Conservation (phyloP, 495 filamentous ascomycete species). For the Bombardia bombarda region DNA sequence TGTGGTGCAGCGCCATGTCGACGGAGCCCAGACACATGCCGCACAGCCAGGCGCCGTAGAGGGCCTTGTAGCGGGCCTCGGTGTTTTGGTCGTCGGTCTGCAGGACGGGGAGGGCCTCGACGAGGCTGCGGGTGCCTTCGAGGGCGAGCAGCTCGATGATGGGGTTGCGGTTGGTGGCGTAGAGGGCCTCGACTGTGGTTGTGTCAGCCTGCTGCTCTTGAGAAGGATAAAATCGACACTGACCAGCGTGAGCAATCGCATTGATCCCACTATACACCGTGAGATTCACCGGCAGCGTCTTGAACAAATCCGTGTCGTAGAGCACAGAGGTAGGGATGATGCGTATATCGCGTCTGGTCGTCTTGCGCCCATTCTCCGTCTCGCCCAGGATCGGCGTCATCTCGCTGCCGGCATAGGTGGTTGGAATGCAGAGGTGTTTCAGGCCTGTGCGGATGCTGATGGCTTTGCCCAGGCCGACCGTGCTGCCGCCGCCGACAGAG, state of each 20-base stretch:
- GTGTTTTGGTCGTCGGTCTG: slow-evolving; percentile 31
- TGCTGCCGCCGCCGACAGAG: slow-evolving; percentile 59
- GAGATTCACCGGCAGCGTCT: slow-evolving; percentile 53
- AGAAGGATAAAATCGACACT: background rate
- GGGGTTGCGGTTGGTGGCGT: slow-evolving; percentile 55
- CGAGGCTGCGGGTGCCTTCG: slow-evolving; percentile 48
- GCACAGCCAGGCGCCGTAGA: slow-evolving; percentile 63
- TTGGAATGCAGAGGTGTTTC: slow-evolving; percentile 59
- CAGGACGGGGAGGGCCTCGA: slow-evolving; percentile 48
- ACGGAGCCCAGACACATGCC: slow-evolving; percentile 55
- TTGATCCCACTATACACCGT: slow-evolving; percentile 61
- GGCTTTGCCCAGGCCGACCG: slow-evolving; percentile 60
- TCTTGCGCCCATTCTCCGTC: slow-evolving; percentile 56
- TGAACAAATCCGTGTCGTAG: slow-evolving; percentile 61
- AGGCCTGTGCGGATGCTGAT: slow-evolving; percentile 57
- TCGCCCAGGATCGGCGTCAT: slow-evolving; percentile 65
- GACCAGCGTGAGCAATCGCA: slow-evolving; percentile 56
- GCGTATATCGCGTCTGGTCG: slow-evolving; percentile 54
- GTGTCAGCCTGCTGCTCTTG: background rate
- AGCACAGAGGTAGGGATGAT: slow-evolving; percentile 61
- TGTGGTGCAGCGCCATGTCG: slow-evolving; percentile 65
- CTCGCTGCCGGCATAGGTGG: slow-evolving; percentile 63
- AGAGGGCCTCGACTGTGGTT: slow-evolving; percentile 54
- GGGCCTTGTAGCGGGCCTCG: slow-evolving; percentile 47
- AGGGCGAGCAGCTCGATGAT: slow-evolving; percentile 50